Conservation (phyloP, 176 grass and related monocot species). For the Musa schizocarpa region DNA sequence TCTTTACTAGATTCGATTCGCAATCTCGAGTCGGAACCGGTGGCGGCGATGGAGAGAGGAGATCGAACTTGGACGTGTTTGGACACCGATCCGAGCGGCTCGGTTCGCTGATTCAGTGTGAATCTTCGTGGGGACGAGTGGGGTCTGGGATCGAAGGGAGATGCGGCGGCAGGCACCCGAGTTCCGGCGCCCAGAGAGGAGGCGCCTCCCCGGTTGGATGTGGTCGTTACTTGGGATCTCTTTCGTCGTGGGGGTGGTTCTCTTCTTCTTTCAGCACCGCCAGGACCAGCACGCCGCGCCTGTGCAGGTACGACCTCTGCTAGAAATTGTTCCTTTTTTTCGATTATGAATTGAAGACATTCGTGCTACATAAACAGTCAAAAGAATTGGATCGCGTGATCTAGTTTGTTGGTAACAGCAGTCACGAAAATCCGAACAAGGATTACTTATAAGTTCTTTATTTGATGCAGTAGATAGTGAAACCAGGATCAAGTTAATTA, state of each 20-base stretch:
- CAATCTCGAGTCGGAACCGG: neutral
- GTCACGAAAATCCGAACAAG: neutral
- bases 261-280: too few species aligned
- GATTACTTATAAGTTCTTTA: neutral
- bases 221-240: slow-evolving; percentile 52
- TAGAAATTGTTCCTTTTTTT: slow-evolving; percentile 13
- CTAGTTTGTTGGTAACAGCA: neutral
- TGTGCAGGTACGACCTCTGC: too few species aligned
- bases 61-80: neutral
- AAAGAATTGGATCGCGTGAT: neutral
- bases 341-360: slow-evolving; percentile 8
- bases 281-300: too few species aligned
- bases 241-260: too few species aligned
- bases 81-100: neutral
- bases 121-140: slow-evolving; percentile 23
- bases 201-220: slow-evolving; percentile 69
- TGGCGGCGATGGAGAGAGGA: neutral
- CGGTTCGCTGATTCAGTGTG: neutral
- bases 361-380: neutral
- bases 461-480: neutral
- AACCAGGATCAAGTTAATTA: neutral
- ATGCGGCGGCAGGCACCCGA: slow-evolving; percentile 64
- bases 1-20: neutral
- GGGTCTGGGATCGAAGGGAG: slow-evolving; percentile 10
- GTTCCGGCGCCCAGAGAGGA: slow-evolving; percentile 50